phyloP scores from a whole-genome alignment of 805 yeast species.

The Candida gorgasii region DNA sequence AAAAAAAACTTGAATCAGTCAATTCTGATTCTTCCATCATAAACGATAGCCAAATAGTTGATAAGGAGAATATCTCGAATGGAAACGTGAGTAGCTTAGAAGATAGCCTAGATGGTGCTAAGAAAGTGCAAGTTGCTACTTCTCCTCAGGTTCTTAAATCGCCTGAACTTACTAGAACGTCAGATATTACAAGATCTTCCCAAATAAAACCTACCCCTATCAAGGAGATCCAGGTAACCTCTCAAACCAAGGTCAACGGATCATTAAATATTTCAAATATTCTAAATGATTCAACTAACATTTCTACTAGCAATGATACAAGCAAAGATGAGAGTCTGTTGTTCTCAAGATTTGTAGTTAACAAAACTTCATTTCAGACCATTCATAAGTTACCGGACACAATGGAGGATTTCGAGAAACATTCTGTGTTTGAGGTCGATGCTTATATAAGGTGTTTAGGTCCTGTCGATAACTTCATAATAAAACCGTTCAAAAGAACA shows the following conservation, averaged over 20 bases:
- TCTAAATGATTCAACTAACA: not conserved
- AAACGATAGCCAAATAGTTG: not conserved
- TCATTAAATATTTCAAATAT: not conserved
- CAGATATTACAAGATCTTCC: not conserved
- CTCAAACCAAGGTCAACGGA: not conserved
- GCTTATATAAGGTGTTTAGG: slow-evolving; percentile 15
- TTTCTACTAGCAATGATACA: not conserved
- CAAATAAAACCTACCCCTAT: too few relatives aligned
- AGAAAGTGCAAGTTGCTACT: not conserved
- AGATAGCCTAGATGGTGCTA: not conserved
- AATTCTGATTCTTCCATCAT: not conserved
- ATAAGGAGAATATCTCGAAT: not conserved
- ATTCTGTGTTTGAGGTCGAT: slow-evolving; percentile 18
- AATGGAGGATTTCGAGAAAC: slow-evolving; percentile 14
- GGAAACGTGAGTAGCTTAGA: not conserved
- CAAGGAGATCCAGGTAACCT: too few relatives aligned
- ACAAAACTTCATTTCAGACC: slow-evolving; percentile 6
- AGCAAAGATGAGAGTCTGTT: not conserved
- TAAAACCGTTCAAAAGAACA: slow-evolving; percentile 32
- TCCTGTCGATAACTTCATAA: slow-evolving; percentile 20
- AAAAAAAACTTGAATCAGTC: not conserved
- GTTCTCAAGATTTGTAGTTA: slow-evolving; percentile 1
- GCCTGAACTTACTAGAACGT: too few relatives aligned
- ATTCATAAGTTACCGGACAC: slow-evolving; percentile 11
- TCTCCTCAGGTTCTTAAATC: not conserved